Conservation (phyloP, 768 basidiomycete genomes). For the Suillus sp. region DNA sequence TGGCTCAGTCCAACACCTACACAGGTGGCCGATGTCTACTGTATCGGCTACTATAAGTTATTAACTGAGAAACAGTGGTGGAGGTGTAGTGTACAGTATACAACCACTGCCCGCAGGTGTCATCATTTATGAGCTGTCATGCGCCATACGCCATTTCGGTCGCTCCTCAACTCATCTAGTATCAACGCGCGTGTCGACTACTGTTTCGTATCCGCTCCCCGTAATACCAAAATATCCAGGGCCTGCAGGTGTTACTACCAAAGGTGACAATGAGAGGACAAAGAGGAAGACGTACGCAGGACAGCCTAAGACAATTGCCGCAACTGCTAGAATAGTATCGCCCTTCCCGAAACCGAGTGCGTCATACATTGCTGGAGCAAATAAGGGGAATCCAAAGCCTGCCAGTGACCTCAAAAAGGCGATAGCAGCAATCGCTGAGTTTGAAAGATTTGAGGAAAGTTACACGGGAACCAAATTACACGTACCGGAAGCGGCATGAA, state of each 20-base stretch:
- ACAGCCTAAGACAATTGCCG: constrained; percentile 60
- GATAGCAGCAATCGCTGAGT: constrained; percentile 63
- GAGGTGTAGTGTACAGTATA: not conserved
- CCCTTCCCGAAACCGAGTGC: constrained; percentile 71
- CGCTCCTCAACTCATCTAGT: not conserved
- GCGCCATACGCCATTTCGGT: not conserved
- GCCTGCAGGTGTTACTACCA: constrained; percentile 27
- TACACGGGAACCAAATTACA: not conserved
- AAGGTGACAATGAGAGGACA: not conserved
- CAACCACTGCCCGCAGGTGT: not conserved
- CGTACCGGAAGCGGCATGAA: constrained; percentile 70
- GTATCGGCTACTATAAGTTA: too few relatives aligned
- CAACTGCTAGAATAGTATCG: constrained; percentile 60
- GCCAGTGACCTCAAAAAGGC: constrained; percentile 63
- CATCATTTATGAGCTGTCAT: not conserved
- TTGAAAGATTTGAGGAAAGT: constrained; percentile 6
- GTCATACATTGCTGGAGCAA: constrained; percentile 71
- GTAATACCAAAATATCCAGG: constrained; percentile 47
- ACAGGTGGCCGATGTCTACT: not conserved
- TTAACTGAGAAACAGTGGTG: not conserved
- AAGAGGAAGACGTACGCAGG: constrained; percentile 40
- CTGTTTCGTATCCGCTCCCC: constrained; percentile 51
- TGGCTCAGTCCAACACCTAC: not conserved
- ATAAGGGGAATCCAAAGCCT: constrained; percentile 79
- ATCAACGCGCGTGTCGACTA: constrained; percentile 42